Base-by-base conservation (phyloP, 1,284 basidiomycete species). In the Ustilago shanxiensis region DNA sequence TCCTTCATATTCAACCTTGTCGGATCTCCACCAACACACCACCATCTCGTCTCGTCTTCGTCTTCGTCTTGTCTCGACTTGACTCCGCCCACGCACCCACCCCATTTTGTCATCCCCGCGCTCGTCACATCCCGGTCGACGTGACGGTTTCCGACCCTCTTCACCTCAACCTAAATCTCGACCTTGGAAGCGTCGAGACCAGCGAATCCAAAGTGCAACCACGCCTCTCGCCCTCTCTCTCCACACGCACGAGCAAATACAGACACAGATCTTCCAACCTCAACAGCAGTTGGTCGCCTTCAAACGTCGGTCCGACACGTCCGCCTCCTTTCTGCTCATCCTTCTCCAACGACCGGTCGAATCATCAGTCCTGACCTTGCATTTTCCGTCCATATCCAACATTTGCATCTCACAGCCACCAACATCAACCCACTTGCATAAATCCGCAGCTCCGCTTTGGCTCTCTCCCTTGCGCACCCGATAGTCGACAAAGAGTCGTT, bases 1-100 rank as follows among this genome's bases (percentile, higher is more conserved):
- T 16, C 41, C 24, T 45, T 37, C 33, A 39, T 54, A 24, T 16
- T 20, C 41, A 56, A 45, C 54, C 58, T 60, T 52, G 58, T 52
- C 35, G 58, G 22, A 31, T 51, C 58, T 49, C 58, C 58, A 60
- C 24, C 58, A 39, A 33, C 47, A 16, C 35, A 3, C 35, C 45
- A n/a, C 44, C n/a, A 22, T 35, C 11, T n/a, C 57, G 5, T 41
- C n/a, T 37, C 35, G 14, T 37, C 31, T 11, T n/a, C n/a, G n/a
- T n/a, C n/a, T 16, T 47, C 44, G 28, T 45, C 29, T 47, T 10
- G 24, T 26, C 24, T 31, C 47, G 31, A 33, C n/a, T n/a, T n/a
- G n/a, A n/a, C n/a, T n/a, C n/a, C n/a, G n/a, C n/a, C n/a, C n/a
- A n/a, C n/a, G n/a, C n/a, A n/a, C 26, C 49, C 31, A 47, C 44